Conservation (phyloP, 2,329 filamentous ascomycete species). For the Fusarium liriodendri region DNA sequence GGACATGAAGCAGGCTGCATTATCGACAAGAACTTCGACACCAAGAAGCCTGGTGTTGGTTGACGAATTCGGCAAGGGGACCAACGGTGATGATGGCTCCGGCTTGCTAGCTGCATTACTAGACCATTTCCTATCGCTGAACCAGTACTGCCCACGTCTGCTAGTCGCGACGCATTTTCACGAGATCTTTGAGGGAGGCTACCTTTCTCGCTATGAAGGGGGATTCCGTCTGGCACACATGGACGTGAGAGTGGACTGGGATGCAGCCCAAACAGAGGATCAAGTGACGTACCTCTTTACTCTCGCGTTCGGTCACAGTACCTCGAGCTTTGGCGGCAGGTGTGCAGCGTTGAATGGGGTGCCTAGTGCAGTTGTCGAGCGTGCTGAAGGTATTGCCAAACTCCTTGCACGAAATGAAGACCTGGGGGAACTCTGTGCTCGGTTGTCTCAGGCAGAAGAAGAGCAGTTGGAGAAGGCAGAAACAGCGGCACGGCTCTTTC, state of each 20-base stretch:
- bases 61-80: constrained; percentile 87
- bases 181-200: constrained; percentile 77
- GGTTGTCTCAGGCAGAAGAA: constrained; percentile 72
- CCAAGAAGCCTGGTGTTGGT: constrained; percentile 84
- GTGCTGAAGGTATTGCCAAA: constrained; percentile 79
- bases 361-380: constrained; percentile 74
- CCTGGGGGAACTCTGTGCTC: constrained; percentile 77
- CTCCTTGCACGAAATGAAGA: constrained; percentile 80
- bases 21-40: constrained; percentile 80
- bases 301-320: constrained; percentile 73
- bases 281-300: constrained; percentile 82
- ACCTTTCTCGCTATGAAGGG: constrained; percentile 60
- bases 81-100: constrained; percentile 66
- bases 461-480: constrained; percentile 77
- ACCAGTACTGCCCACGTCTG: constrained; percentile 63
- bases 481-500: constrained; percentile 66
- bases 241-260: constrained; percentile 71
- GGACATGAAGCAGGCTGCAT: constrained; percentile 87
- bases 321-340: constrained; percentile 84
- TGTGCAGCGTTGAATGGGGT: constrained; percentile 92
- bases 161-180: constrained; percentile 73
- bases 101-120: constrained; percentile 69
- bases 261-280: constrained; percentile 63
- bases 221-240: constrained; percentile 75
- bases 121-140: constrained; percentile 64